phyloP scores from a whole-genome alignment of 805 yeast genomes.

The Cyberlindnera lachancei region DNA sequence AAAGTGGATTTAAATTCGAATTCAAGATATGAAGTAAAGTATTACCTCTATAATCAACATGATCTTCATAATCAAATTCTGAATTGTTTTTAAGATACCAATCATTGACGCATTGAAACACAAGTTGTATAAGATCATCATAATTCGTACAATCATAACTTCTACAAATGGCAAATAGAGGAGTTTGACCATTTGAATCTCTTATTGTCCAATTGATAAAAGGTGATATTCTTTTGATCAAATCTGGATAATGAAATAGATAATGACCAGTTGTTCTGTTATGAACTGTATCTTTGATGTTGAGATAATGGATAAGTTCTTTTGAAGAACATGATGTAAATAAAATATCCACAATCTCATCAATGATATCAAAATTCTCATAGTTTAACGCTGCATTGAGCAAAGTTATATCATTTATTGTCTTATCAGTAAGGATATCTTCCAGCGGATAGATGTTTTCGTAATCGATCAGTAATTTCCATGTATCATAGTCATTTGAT shows the following conservation, averaged over 20 bases:
- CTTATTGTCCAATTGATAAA: slow-evolving; percentile 60
- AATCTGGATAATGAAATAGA: slow-evolving; percentile 45
- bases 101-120: slow-evolving; percentile 35
- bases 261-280: slow-evolving; percentile 70
- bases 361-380: slow-evolving; percentile 39
- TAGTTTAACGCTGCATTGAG: slow-evolving; percentile 54
- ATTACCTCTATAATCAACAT: slow-evolving; percentile 67
- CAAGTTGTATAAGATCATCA: slow-evolving; percentile 35
- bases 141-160: slow-evolving; percentile 75
- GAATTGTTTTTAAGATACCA: slow-evolving; percentile 32
- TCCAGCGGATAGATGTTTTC: slow-evolving; percentile 51
- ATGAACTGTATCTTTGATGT: slow-evolving; percentile 40
- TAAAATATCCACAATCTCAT: slow-evolving; percentile 40
- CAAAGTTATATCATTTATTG: slow-evolving; percentile 46
- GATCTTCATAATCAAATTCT: slow-evolving; percentile 45
- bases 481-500: slow-evolving; percentile 35
- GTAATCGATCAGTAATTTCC: slow-evolving; percentile 40
- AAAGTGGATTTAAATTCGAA: slow-evolving; percentile 35
- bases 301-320: slow-evolving; percentile 45
- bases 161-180: slow-evolving; percentile 66
- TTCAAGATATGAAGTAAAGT: slow-evolving; percentile 68
- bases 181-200: slow-evolving; percentile 68
- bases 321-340: slow-evolving; percentile 30
- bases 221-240: slow-evolving; percentile 48
- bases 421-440: slow-evolving; percentile 58